A percentile compares a stretch with the other conserved stretches of the same genome.
These are phyloP conservation scores for Aquilaria agallochum DNA, from an alignment of 441 rosid species.

Conservation along the genomic window DNA sequence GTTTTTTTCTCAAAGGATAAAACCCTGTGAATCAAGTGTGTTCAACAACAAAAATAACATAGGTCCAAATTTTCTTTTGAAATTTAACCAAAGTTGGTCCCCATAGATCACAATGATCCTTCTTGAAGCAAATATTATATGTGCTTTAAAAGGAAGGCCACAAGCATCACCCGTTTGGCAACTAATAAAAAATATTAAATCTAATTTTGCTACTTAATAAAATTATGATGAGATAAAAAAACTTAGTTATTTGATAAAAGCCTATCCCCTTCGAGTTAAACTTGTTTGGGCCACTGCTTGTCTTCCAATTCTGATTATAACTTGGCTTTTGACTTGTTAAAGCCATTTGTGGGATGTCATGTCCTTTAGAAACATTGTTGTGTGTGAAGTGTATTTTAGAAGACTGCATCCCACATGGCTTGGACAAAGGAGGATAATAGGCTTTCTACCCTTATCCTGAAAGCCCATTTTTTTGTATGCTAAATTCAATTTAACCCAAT, in stretches of 20 bases:
- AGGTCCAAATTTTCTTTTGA: not conserved
- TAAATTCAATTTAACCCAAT: too few relatives aligned
- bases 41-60: too few relatives aligned
- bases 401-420: too few relatives aligned
- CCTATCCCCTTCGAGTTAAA: constrained; percentile 2
- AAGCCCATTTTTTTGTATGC: too few relatives aligned
- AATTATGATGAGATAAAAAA: not conserved
- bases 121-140: not conserved
- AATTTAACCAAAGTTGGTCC: not conserved
- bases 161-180: not conserved
- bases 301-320: not conserved
- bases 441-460: too few relatives aligned
- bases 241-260: not conserved
- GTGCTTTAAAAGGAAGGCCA: not conserved
- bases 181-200: not conserved
- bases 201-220: not conserved
- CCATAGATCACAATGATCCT: not conserved
- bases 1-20: too few relatives aligned
- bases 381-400: too few relatives aligned
- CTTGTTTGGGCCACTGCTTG: not conserved
- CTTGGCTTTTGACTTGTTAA: not conserved
- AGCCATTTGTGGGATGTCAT: not conserved
- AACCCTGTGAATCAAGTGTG: too few relatives aligned
- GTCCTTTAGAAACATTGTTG: not conserved
- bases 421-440: too few relatives aligned